Evolutionary conservation across 73 alveolate species (phyloP), one percentile per base, ranked within the genome.

Genomic region (Paramecium octaurelia): DNA sequence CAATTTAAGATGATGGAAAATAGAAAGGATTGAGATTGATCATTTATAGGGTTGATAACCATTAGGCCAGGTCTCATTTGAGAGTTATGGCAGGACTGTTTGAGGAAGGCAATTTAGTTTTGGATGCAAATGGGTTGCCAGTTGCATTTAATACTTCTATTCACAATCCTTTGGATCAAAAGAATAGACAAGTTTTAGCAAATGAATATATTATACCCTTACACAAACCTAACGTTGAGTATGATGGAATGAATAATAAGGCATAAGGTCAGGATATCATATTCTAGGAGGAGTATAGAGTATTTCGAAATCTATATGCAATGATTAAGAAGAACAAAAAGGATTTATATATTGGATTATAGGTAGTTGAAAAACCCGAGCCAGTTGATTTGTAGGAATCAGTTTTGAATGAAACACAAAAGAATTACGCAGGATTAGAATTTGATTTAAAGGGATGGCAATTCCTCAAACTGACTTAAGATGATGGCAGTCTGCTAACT

Each of bases 61-160:
- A 94, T 24, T 83, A 94, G 46, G 91, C 96, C 43, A 85, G 93
- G 27, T 77, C 94, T 20, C 92, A 86, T 59, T 29, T 86, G 48
- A 95, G 92, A 77, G 96, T 97, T 9, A 87, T 92, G 60, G 95
- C 97, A 1, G 80, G 97, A 36, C 43, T 97, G 12, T 92, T 94
- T 31, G 97, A 95, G 80, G 97, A 95, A 4, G 94, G 85, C 12
- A 87, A 75, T 21, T 85, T 96, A 21, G 98, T 95, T 6, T 59
- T 92, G 46, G 93, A 95, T 60, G 97, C 92, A 12, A 92, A 71
- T 34, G 88, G 88, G 8, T 18, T 86, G 2, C 84, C 80, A 8
- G 92, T 93, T 24, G 46, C 83, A 20, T 93, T 92, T 89, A 93
- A 60, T 64, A 93, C 94, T 2, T 59, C 90, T 14, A 76, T 92